Evolutionary conservation across 495 filamentous ascomycete species (phyloP).

Genomic region (Neurospora hispaniola): DNA sequence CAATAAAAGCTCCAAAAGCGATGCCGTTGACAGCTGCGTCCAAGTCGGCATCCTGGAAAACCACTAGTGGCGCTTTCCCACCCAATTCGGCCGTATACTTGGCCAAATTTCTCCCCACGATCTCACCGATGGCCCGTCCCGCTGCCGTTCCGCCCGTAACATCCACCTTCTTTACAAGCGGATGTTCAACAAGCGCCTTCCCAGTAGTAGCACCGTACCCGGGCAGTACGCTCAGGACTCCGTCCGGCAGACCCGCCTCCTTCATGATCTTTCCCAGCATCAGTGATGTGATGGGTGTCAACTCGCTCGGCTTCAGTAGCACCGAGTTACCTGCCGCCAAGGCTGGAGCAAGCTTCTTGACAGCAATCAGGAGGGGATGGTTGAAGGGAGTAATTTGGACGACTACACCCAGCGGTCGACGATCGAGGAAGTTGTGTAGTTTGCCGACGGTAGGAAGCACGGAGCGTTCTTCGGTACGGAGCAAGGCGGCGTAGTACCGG

Average conservation of each 20-base stretch:
- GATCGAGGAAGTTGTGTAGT: conserved; percentile 50
- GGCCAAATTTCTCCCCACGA: conserved; percentile 41
- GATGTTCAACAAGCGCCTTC: conserved; percentile 40
- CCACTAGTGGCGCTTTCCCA: conserved; percentile 48
- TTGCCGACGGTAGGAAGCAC: conserved; percentile 51
- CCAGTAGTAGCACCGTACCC: conserved; percentile 46
- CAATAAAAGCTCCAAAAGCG: conserved; percentile 47
- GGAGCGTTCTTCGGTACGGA: conserved; percentile 49
- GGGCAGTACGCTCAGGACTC: conserved; percentile 46
- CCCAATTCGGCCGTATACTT: conserved; percentile 50
- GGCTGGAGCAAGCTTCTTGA: conserved; percentile 51
- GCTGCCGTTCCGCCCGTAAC: conserved; percentile 48
- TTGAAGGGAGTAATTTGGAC: conserved; percentile 58
- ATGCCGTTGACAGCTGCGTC: conserved; percentile 46
- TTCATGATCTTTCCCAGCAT: conserved; percentile 40
- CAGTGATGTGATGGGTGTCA: conserved; percentile 48
- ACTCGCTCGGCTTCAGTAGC: conserved; percentile 51
- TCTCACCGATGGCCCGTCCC: conserved; percentile 31
- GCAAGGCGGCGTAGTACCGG: conserved; percentile 50
- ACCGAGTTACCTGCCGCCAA: conserved; percentile 53
- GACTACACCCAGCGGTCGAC: conserved; percentile 51
- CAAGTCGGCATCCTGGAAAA: conserved; percentile 42
- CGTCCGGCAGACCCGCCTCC: conserved; percentile 45
- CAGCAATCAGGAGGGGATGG: conserved; percentile 52
- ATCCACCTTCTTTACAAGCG: conserved; percentile 48